A percentile compares a stretch with the other conserved stretches of the same genome.
Evolutionary conservation across 257 asterid species (phyloP).

Genomic region (Solanum pimpinellifolium): DNA sequence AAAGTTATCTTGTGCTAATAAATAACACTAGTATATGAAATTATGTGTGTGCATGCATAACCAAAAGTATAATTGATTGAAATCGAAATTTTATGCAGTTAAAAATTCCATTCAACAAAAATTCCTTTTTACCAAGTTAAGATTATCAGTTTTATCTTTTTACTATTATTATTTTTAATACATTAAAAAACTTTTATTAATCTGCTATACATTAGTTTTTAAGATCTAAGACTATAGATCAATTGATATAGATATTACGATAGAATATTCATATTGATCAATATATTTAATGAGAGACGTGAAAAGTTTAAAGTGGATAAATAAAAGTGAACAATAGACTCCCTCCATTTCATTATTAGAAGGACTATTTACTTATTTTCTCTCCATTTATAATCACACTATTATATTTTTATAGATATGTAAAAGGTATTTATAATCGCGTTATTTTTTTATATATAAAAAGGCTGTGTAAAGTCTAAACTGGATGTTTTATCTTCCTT

Average conservation of each 20-base stretch:
- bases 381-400: neutral
- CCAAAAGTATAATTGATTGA: neutral
- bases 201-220: no score
- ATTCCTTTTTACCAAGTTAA: neutral
- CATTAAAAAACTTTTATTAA: no score
- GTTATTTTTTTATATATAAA: no score
- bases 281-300: no score
- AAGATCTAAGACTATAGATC: no score
- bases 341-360: no score
- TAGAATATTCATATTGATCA: no score
- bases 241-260: no score
- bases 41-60: neutral
- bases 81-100: neutral
- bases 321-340: neutral
- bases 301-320: fast-evolving
- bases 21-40: neutral
- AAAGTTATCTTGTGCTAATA: neutral
- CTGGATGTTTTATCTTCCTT: neutral
- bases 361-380: neutral
- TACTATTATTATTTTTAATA: no score
- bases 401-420: no score
- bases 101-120: neutral
- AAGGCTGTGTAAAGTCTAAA: no score
- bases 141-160: neutral
- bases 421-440: no score